These are phyloP conservation scores for Clonostachys rhizophaga DNA, from an alignment of 2,329 filamentous ascomycete genomes.

Conservation along the genomic window DNA sequence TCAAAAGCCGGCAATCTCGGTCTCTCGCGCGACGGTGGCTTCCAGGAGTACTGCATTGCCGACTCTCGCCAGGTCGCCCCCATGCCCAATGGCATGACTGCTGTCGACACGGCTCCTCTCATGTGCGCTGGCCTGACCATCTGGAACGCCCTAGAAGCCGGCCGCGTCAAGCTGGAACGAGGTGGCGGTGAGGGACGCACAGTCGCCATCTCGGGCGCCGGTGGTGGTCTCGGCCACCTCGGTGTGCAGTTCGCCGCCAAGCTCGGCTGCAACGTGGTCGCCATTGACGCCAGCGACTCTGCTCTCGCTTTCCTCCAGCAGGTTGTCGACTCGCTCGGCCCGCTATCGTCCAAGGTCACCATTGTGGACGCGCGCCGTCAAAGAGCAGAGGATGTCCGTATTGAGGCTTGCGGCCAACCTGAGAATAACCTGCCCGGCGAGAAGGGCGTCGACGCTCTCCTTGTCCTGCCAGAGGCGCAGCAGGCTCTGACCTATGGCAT, in stretches of 20 bases:
- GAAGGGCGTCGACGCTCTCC: no score
- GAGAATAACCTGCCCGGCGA: no score
- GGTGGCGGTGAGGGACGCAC: conserved; percentile 64
- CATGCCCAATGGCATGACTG: conserved; percentile 69
- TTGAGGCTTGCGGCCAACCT: no score
- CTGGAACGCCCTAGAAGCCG: conserved; percentile 68
- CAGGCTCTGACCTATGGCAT: no score
- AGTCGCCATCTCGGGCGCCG: conserved; percentile 52
- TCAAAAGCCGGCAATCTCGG: conserved; percentile 70
- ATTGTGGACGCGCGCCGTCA: no score
- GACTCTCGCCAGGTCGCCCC: conserved; percentile 81
- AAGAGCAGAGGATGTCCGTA: no score
- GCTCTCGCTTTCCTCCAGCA: no score
- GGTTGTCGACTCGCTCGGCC: no score
- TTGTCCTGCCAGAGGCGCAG: no score
- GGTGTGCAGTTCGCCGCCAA: conserved; percentile 63
- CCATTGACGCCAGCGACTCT: conserved; percentile 37
- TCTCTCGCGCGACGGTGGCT: conserved; percentile 88
- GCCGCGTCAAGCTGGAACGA: conserved; percentile 14
- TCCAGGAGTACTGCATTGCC: conserved; percentile 88
- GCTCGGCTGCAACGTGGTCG: conserved; percentile 42
- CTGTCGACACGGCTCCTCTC: conserved; percentile 63
- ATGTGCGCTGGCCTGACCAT: conserved; percentile 63
- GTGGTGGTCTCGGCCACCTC: conserved; percentile 38
- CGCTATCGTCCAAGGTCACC: no score